Base-by-base conservation (phyloP, 164 flowering plant species). In the Stephania japonica region DNA sequence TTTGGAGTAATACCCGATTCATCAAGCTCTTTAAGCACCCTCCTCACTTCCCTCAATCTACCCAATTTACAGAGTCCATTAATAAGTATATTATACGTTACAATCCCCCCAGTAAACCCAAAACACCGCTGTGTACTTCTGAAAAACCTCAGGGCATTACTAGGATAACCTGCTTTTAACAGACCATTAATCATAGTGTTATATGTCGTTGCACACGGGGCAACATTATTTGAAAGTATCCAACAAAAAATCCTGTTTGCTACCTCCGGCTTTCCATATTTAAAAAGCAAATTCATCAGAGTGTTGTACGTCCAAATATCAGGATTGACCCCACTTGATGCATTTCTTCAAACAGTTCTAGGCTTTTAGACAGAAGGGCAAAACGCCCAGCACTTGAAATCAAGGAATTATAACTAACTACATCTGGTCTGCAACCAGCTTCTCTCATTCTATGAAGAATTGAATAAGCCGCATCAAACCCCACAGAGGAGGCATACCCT, bases 251-350 rank as follows among this genome's bases (percentile, higher is more conserved):
- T 79, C 76, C 74, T 76, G 76, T 84, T 76, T 18, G 94, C 97
- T 44, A 86, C 87, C 5, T 89, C 92, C 0, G 89, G 89, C 72
- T 73, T 82, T 59, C 94, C 93, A 44, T 75, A 72, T 75, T 80
- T 86, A 77, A 91, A 91, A 73, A 83, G 84, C 71, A 92, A 87
- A 74, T 93, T 87, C 87, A 93, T 91, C 84, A 95, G n/a, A n/a
- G 81, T 84, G 42, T 90, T 95, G 67, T 87, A 93, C 77, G 89
- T 93, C 92, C 99, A 90, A 7, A 83, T 25, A 84, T 93, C 87
- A 26, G 96, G 99, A 32, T 0, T 6, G 27, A 95, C 83, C 91
- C 91, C 66, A 5, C 64, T 42, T 80, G 79, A 53, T 78, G 78
- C 99, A 95, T 95, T 81, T 91, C 96, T 2, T 86, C 88, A 67